phyloP scores from a whole-genome alignment of 2,329 filamentous ascomycete genomes.

The Orbilia oligospora region DNA sequence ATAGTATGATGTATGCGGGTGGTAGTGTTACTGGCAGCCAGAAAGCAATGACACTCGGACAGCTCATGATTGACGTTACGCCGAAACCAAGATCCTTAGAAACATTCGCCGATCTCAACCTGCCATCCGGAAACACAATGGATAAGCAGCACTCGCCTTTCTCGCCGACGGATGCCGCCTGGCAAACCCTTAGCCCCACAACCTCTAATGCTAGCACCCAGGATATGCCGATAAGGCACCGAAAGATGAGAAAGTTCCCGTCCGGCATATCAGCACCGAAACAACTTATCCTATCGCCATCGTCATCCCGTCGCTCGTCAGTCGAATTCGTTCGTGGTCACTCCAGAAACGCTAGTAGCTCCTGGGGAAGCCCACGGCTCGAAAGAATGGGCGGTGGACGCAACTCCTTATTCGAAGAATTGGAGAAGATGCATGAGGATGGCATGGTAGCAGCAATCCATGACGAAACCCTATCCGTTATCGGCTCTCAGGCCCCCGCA shows the following conservation, averaged over 20 bases:
- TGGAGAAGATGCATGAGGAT: slow-evolving; percentile 55
- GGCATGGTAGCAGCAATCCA: slow-evolving; percentile 48
- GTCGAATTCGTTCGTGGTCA: slow-evolving; percentile 52
- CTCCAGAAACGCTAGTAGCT: slow-evolving; percentile 55
- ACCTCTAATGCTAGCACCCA: slow-evolving; percentile 51
- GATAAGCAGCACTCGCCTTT: slow-evolving; percentile 31
- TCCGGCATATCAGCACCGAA: slow-evolving; percentile 56
- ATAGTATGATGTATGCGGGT: slow-evolving; percentile 46
- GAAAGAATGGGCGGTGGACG: slow-evolving; percentile 48
- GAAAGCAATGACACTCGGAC: slow-evolving; percentile 35
- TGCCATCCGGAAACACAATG: slow-evolving; percentile 23
- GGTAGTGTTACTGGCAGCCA: slow-evolving; percentile 6
- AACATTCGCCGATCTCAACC: slow-evolving; percentile 50
- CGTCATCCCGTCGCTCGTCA: slow-evolving; percentile 55
- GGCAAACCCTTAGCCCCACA: slow-evolving; percentile 55
- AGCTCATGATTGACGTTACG: slow-evolving; percentile 58
- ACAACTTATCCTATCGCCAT: slow-evolving; percentile 55
- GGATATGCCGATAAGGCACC: slow-evolving; percentile 45
- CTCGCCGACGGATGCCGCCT: slow-evolving; percentile 48
- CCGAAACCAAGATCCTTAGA: slow-evolving; percentile 53
- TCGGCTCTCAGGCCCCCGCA: slow-evolving; percentile 41
- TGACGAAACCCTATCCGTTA: slow-evolving; percentile 48
- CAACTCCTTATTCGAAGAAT: slow-evolving; percentile 56
- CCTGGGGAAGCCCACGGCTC: slow-evolving; percentile 49
- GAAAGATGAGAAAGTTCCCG: slow-evolving; percentile 60